Base-by-base conservation (phyloP, 192 early-diverging fungal species). In the Backusella tarrabulga region DNA sequence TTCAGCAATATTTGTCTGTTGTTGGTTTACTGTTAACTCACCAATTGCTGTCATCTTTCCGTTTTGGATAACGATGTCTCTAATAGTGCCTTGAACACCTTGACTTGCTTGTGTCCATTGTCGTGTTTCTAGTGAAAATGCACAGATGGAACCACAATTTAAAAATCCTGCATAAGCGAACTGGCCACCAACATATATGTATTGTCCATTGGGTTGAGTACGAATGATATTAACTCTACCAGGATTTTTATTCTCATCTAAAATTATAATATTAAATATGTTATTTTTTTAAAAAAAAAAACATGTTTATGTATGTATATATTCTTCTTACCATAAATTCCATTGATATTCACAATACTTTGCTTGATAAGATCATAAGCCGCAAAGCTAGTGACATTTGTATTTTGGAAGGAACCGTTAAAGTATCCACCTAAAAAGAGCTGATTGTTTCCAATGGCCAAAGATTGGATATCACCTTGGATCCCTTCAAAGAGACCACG, bases 371-470 rank as follows among this genome's bases (percentile, higher is more conserved):
- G 82, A 76, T 91, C 77, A 75, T 86, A 86, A 41, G 84, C 80
- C 1, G 83, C 71, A 12, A 91, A 83, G 19, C 89, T 86, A 67
- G 73, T 81, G 5, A 34, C 23, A 6, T 71, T 8, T 0, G 71
- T 74, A 3, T 76, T 17, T 11, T 50, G 44, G n/a, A 72, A 34
- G n/a, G 77, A 77, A 7, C 77, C 70, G 52, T 78, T 83, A 34
- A 89, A 85, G 19, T 75, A 75, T 26, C 91, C 89, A 54, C 90
- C 90, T 34, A 91, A 83, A 70, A 88, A 88, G 44, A 92, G 83
- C 44, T 84, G 52, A 60, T 86, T 83, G 11, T 89, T 79, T 63
- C 7, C 56, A 23, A 85, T 81, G 67, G 81, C 83, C 34, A 91
- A 66, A 26, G 80, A 73, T 70, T 84, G 75, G 8, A 91, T 82